A percentile compares a stretch with the other conserved stretches of the same genome.
These are phyloP conservation scores for Symmetrospora coprosmae DNA, from an alignment of 768 basidiomycete genomes.

Conservation along the genomic window DNA sequence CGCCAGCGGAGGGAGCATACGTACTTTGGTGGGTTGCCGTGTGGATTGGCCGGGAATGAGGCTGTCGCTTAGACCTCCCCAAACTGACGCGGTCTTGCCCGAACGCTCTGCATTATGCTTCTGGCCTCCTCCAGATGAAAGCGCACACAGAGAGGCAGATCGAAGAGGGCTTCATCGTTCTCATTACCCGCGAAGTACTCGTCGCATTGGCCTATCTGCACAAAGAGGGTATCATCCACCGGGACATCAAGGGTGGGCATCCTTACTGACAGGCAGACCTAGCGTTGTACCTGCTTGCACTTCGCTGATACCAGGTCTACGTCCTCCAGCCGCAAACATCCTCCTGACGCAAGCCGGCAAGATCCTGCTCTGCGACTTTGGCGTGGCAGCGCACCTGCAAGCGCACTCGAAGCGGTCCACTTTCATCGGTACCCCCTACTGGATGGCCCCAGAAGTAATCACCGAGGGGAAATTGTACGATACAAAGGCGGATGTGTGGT, in stretches of 20 bases:
- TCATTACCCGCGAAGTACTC: constrained; percentile 81
- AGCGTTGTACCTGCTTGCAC: not conserved
- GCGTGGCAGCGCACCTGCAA: constrained; percentile 82
- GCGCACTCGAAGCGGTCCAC: constrained; percentile 80
- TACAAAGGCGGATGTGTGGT: constrained; percentile 97
- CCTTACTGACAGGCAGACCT: not conserved
- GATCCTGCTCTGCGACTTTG: constrained; percentile 94
- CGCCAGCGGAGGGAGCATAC: constrained; percentile 85
- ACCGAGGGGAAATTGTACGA: constrained; percentile 78
- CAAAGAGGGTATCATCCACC: constrained; percentile 83
- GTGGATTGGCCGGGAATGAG: not conserved
- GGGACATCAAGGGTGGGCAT: constrained; percentile 65
- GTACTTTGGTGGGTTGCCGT: constrained; percentile 48
- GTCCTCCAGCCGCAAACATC: constrained; percentile 63
- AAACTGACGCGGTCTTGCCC: no score
- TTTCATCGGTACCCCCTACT: constrained; percentile 90
- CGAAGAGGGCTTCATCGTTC: constrained; percentile 74
- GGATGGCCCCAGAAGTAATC: constrained; percentile 99
- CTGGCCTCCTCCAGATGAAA: constrained; percentile 49
- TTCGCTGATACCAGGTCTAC: not conserved
- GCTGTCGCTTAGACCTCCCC: no score
- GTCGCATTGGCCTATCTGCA: constrained; percentile 77
- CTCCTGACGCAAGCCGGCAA: constrained; percentile 76
- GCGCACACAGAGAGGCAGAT: constrained; percentile 62
- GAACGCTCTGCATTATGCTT: no score